Base-by-base conservation (phyloP, 805 yeast species). In the Myxozyma kluyveri region DNA sequence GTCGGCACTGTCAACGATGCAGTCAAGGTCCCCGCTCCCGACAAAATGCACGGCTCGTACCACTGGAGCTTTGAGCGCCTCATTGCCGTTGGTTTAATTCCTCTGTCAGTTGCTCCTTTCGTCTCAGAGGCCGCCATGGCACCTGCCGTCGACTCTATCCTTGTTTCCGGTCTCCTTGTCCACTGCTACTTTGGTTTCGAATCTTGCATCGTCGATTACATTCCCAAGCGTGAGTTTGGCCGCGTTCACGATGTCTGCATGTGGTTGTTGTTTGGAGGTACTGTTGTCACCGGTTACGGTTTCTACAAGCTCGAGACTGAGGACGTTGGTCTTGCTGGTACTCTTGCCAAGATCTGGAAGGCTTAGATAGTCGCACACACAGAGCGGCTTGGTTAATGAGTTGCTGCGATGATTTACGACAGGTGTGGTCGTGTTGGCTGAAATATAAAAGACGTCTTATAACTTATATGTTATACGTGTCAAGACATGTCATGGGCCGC, bases 1-100 rank as follows among this genome's bases (percentile, higher is more conserved):
- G 83, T 83, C 42, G 98, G 97, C n/a, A 82, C 90, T 4, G 96
- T 90, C 44, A 93, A 91, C 69, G 98, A 93, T 57, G 89, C 98
- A 14, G 85, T 77, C 63, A 71, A 73, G 31, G 72, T 80, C 14
- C 97, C 97, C 36, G 69, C 75, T 37, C 67, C 82, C 3, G 75
- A 79, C 64, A 79, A 75, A 59, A 65, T 75, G 45, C 90, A 88
- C 65, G 97, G 98, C 43, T 86, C 95, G 22, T 78, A 81, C 68
- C 98, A 90, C 74, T 91, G 99, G 99, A 74, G 86, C n/a, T 82
- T 83, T 63, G 99, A 91, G 75, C 80, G 87, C 61, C 64, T 80
- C 3, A 72, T 88, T 32, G 76, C 95, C 2, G 68, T 84, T 17
- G 80, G 83, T 9, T 73, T 90, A 67, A 77, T 88, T 22, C 99